phyloP scores from a whole-genome alignment of 345 rosid species.

The Heritiera fomes region DNA sequence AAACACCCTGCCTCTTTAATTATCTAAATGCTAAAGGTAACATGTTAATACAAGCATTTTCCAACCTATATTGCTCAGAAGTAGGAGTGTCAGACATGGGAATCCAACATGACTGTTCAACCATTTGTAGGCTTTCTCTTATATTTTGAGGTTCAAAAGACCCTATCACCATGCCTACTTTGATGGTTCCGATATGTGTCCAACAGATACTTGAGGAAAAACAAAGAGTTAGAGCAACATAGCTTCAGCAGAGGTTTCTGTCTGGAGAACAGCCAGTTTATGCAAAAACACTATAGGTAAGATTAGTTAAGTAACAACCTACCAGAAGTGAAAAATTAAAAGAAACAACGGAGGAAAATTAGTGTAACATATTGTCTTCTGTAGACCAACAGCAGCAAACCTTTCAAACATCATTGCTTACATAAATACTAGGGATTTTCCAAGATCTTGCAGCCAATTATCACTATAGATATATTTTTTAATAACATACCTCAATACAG shows the following conservation, averaged over 20 bases:
- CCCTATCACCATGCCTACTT: neutral
- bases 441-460: neutral
- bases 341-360: neutral
- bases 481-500: slow-evolving; percentile 75
- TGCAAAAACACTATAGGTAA: neutral
- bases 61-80: neutral
- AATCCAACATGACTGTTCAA: neutral
- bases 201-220: neutral
- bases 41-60: neutral
- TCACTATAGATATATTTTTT: neutral
- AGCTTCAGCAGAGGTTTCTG: neutral
- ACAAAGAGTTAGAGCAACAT: neutral
- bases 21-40: neutral
- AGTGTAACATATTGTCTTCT: neutral
- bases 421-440: neutral
- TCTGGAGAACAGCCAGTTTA: neutral
- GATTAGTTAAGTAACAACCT: neutral
- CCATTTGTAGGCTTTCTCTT: neutral
- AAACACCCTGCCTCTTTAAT: neutral
- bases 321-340: neutral
- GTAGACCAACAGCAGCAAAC: neutral
- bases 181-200: neutral
- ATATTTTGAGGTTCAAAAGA: neutral
- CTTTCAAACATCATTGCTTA: slow-evolving; percentile 9
- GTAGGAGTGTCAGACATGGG: neutral